Base-by-base conservation (phyloP, 768 basidiomycete genomes). In the Serendipita sp. region DNA sequence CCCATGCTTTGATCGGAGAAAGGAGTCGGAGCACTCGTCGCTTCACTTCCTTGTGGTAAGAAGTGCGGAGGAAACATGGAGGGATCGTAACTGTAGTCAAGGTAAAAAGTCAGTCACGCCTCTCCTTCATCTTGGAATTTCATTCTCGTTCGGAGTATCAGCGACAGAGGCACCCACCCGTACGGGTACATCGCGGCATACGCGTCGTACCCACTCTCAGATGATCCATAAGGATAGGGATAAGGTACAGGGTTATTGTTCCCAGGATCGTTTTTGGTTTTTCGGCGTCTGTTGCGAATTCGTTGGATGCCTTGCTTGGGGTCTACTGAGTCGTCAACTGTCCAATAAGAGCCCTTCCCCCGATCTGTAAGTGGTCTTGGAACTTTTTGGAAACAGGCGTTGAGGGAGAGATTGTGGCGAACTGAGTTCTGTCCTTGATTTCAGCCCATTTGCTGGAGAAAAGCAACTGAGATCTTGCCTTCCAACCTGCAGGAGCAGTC, bases 341-440 rank as follows among this genome's bases (percentile, higher is more conserved):
- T 90, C 90, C 90, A 92, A 69, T 92, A 92, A 0, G 88, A 90
- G 22, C 90, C 90, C 69, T 92, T 92, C 58, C 90, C 90, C 60
- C 90, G 84, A 69, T 92, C 90, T 3, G 90, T 92, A 66, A 92
- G 80, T 13, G 90, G 90, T 20, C 90, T 85, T 2, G 90, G 84
- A 3, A 91, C 86, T 73, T 92, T 92, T 73, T 90, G 88, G 68
- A 92, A 92, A 70, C 89, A 92, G 58, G 90, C 88, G 67, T 92
- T 92, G 64, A 92, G 78, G 3, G 90, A 92, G 26, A 92, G 80
- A 68, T 92, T 92, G 73, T 92, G 90, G 56, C 90, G 86, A 66
- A 92, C 89, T 45, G 90, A 91, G 70, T 92, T 92, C 90, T 92
- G 69, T 30, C 68, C 62, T 42, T 64, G 7, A 34, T 67, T 68